Percentiles rank a stretch among this genome's conserved stretches.
Evolutionary conservation across 179 eudicot species (phyloP).

Genomic region (Gypsophila paniculata): DNA sequence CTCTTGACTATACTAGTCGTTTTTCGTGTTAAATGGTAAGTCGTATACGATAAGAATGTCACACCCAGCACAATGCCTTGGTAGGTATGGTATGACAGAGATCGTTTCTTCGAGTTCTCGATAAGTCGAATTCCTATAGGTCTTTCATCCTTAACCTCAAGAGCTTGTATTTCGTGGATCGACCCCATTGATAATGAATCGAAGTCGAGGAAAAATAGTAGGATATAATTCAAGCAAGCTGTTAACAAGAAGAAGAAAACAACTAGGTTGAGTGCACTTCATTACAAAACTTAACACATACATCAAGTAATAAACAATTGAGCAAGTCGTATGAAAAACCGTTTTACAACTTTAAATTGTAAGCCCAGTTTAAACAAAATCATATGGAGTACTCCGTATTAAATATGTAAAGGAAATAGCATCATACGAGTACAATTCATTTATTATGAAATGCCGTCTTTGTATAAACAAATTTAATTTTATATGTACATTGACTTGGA

Average conservation of each 20-base stretch:
- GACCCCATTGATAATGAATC: conserved; percentile 44
- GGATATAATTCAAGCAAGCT: conserved; percentile 33
- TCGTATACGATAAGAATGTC: conserved; percentile 70
- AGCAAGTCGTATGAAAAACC: too few relatives aligned
- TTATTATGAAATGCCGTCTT: too few relatives aligned
- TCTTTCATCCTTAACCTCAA: conserved; percentile 34
- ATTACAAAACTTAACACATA: too few relatives aligned
- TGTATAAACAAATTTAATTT: too few relatives aligned
- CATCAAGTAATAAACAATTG: too few relatives aligned
- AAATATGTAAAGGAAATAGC: too few relatives aligned
- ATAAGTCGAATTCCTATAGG: conserved; percentile 52
- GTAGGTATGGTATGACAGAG: conserved; percentile 62
- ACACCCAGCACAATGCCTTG: conserved; percentile 65
- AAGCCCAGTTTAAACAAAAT: too few relatives aligned
- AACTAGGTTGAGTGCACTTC: background rate
- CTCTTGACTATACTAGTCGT: conserved; percentile 78
- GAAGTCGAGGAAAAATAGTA: conserved; percentile 10
- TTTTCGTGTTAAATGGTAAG: conserved; percentile 74
- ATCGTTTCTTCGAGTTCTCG: conserved; percentile 40
- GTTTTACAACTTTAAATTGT: too few relatives aligned
- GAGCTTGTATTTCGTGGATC: conserved; percentile 26
- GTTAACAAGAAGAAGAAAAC: conserved; percentile 17
- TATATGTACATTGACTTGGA: too few relatives aligned
- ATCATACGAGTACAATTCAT: too few relatives aligned
- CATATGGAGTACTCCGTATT: too few relatives aligned